These are phyloP conservation scores for Paraphoma sp. DNA, from an alignment of 2,329 filamentous ascomycete genomes.

Conservation along the genomic window DNA sequence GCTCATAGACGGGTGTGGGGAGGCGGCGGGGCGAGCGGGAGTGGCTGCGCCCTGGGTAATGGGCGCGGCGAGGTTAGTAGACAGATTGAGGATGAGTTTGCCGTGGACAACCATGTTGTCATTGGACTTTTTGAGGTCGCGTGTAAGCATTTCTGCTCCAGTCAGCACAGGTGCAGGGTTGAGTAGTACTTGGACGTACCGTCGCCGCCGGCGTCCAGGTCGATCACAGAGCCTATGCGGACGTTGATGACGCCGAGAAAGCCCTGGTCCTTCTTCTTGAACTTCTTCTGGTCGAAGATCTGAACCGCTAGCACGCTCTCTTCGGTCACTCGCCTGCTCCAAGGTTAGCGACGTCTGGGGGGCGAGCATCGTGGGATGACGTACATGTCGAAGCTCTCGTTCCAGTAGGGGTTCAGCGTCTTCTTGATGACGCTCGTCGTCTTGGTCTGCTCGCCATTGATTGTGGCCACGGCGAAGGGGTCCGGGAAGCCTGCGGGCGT, in stretches of 20 bases:
- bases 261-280: constrained; percentile 99
- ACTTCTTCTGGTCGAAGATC: constrained; percentile 99
- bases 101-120: constrained; percentile 98
- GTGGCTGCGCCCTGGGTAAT: constrained; percentile 60
- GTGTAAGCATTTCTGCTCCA: constrained; percentile 85
- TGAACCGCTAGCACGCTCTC: constrained; percentile 97
- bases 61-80: constrained; percentile 82
- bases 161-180: too few species aligned
- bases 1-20: constrained; percentile 47
- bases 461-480: constrained; percentile 94
- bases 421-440: constrained; percentile 98
- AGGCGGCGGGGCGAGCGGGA: constrained; percentile 48
- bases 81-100: constrained; percentile 95
- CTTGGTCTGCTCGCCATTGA: constrained; percentile 97
- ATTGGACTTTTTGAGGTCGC: constrained; percentile 96
- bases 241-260: constrained; percentile 98
- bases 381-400: constrained; percentile 98
- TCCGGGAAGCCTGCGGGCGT: constrained; percentile 81
- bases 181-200: constrained; percentile 62
- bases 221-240: constrained; percentile 91
- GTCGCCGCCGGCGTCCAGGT: constrained; percentile 86
- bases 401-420: constrained; percentile 99
- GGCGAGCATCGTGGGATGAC: constrained; percentile 38
- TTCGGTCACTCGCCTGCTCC: constrained; percentile 80
- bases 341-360: constrained; percentile 29